phyloP scores from a whole-genome alignment of 208 protist species.

The Porcisia hertigi region DNA sequence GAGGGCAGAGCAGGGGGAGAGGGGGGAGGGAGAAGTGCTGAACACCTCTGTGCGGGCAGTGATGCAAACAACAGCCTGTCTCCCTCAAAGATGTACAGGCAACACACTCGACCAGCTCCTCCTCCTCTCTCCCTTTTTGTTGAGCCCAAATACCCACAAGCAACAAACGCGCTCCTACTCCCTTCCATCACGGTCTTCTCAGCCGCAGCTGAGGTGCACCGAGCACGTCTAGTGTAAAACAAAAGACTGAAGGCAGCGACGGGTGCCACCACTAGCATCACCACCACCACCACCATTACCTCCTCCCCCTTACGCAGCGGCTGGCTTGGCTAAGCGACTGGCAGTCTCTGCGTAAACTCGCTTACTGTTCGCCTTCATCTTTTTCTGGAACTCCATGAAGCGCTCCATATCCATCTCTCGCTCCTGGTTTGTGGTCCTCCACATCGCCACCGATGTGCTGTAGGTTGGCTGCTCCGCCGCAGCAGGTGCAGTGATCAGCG shows the following conservation, averaged over 20 bases:
- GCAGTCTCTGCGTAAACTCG: constrained; percentile 60
- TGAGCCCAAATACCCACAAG: background rate
- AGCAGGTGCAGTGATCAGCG: constrained; percentile 7
- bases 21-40: background rate
- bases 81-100: background rate
- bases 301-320: constrained; percentile 11
- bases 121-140: background rate
- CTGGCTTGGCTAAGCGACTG: constrained; percentile 22
- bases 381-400: constrained; percentile 78
- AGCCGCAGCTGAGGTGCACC: background rate
- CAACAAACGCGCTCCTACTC: background rate
- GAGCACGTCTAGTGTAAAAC: background rate
- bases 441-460: constrained; percentile 67
- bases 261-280: background rate
- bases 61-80: background rate
- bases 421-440: constrained; percentile 85
- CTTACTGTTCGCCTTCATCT: constrained; percentile 56
- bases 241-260: background rate
- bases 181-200: background rate
- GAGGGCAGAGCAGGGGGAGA: background rate
- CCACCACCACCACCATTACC: too few species aligned
- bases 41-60: background rate
- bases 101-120: background rate
- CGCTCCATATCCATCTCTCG: constrained; percentile 65
- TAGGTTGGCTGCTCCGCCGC: constrained; percentile 23